phyloP scores from a whole-genome alignment of 345 rosid genomes.

The Raphanus raphanistrum region DNA sequence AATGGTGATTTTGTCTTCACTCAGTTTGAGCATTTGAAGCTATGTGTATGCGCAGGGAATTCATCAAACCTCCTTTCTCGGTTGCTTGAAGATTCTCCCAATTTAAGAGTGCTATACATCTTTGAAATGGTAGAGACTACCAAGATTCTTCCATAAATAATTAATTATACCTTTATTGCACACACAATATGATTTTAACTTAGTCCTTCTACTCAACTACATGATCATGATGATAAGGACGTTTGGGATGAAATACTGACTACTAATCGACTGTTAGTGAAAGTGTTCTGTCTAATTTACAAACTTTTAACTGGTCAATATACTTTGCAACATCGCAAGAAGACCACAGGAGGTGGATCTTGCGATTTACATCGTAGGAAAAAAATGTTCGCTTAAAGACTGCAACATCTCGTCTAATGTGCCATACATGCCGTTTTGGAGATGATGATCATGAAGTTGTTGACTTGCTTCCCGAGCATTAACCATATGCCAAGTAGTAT shows the following conservation, averaged over 20 bases:
- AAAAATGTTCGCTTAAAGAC: neutral
- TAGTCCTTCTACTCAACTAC: neutral
- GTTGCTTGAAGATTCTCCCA: constrained; percentile 11
- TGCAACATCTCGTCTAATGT: neutral
- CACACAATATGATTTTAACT: neutral
- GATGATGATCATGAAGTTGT: neutral
- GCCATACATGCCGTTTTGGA: neutral
- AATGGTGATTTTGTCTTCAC: neutral
- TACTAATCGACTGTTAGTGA: neutral
- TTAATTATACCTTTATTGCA: neutral
- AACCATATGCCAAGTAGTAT: neutral
- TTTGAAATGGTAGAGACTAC: neutral
- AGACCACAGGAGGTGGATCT: neutral
- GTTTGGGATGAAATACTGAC: neutral
- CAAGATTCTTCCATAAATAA: neutral
- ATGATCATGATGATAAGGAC: neutral
- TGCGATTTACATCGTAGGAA: constrained; percentile 4
- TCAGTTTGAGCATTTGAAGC: constrained; percentile 7
- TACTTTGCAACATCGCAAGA: neutral
- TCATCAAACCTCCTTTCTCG: neutral
- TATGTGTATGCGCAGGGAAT: neutral
- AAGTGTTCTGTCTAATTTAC: neutral
- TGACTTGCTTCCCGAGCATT: neutral
- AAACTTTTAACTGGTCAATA: neutral
- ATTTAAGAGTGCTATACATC: neutral